Evolutionary conservation across 768 basidiomycete species (phyloP).

Genomic region (Dioszegia aurantiaca): DNA sequence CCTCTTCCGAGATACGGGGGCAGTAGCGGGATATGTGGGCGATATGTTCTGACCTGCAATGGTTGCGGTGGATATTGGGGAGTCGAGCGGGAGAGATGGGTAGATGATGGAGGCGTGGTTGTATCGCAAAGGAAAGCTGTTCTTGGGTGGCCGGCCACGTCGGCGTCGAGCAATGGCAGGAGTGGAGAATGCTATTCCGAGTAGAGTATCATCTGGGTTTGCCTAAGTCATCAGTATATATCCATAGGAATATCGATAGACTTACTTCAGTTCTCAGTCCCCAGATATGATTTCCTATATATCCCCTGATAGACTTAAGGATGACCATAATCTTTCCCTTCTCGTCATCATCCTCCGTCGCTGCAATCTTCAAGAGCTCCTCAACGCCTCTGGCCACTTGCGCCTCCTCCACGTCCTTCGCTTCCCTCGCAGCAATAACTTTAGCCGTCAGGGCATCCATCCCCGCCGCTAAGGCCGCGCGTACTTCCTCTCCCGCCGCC

Average conservation of each 20-base stretch:
- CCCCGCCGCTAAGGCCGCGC: constrained; percentile 1
- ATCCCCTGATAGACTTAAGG: constrained; percentile 27
- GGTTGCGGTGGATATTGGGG: constrained; percentile 6
- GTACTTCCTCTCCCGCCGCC: constrained; percentile 1
- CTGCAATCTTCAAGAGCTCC: constrained; percentile 22
- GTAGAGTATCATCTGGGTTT: background rate
- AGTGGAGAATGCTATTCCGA: constrained; percentile 26
- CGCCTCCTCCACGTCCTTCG: constrained; percentile 25
- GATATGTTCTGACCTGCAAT: background rate
- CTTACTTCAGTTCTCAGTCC: constrained; percentile 20
- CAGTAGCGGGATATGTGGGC: background rate
- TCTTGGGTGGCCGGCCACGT: constrained; percentile 41
- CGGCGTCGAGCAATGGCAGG: constrained; percentile 39
- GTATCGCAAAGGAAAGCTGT: constrained; percentile 14
- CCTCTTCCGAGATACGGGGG: too few species aligned
- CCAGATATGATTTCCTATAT: constrained; percentile 28
- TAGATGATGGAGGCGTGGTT: constrained; percentile 18
- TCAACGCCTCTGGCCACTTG: constrained; percentile 22
- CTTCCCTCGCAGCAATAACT: constrained; percentile 21
- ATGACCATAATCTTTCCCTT: constrained; percentile 18
- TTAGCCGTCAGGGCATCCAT: constrained; percentile 14
- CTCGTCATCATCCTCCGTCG: constrained; percentile 20
- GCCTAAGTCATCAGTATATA: too few species aligned
- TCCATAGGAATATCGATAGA: too few species aligned
- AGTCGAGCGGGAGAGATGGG: constrained; percentile 21